Conservation (phyloP, 192 early-diverging fungal genomes). For the Gigaspora rosea region DNA sequence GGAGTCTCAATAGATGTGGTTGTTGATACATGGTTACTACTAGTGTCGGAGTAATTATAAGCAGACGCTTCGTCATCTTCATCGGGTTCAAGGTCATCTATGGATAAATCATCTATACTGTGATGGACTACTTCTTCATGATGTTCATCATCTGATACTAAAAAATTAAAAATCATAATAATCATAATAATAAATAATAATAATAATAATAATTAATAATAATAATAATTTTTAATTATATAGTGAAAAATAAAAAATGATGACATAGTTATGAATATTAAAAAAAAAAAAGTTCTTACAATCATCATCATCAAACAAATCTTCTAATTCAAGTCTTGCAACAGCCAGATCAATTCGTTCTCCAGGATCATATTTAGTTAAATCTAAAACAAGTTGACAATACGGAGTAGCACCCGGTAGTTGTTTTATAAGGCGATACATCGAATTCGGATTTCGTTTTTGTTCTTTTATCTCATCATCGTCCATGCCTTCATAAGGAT, state of each 20-base stretch:
- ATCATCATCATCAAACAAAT: conserved; percentile 22
- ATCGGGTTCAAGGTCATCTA: neutral
- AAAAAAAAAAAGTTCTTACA: neutral
- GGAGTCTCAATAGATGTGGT: no score
- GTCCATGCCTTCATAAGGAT: conserved; percentile 21
- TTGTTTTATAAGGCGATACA: neutral
- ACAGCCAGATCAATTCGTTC: conserved; percentile 1
- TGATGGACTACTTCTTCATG: no score
- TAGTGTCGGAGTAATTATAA: no score
- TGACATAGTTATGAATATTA: neutral
- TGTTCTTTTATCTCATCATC: conserved; percentile 26
- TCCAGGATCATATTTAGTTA: conserved; percentile 10
- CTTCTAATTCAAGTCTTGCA: conserved; percentile 24
- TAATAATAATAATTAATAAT: no score
- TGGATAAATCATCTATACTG: neutral
- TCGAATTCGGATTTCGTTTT: neutral
- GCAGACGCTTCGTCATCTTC: no score
- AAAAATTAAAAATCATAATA: no score
- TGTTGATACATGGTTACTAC: no score
- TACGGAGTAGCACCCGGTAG: conserved; percentile 5
- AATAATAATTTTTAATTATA: no score
- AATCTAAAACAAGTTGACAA: conserved; percentile 2
- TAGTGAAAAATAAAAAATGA: no score
- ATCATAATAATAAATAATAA: no score
- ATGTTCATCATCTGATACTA: no score